Evolutionary conservation across 352 stramenopile genomes (phyloP).

Genomic region (Phytophthora sp.): DNA sequence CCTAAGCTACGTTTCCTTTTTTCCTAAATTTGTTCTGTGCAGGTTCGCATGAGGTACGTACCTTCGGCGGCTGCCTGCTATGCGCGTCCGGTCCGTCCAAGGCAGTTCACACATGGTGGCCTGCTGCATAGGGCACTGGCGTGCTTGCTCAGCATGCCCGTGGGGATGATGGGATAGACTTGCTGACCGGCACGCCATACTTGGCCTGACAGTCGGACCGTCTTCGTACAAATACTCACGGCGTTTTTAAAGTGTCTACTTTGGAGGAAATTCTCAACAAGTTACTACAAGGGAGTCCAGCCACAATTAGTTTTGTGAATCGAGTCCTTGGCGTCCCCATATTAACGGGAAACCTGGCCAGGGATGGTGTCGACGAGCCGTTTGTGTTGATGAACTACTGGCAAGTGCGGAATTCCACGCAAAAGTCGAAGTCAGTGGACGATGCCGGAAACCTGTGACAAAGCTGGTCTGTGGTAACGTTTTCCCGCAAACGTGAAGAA

Average conservation of each 20-base stretch:
- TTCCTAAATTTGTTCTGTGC: too few species aligned
- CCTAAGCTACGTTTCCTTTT: too few species aligned
- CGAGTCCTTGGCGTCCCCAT: not conserved
- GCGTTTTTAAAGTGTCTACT: slow-evolving; percentile 2
- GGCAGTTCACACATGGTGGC: too few species aligned
- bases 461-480: not conserved
- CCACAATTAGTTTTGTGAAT: not conserved
- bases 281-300: not conserved
- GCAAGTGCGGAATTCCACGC: not conserved
- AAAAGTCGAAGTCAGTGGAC: not conserved
- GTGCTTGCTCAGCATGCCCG: too few species aligned
- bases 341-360: not conserved
- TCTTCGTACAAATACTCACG: slow-evolving; percentile 5
- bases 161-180: too few species aligned
- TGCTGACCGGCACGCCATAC: too few species aligned
- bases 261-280: slow-evolving; percentile 3
- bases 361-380: not conserved
- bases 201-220: too few species aligned
- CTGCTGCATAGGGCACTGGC: too few species aligned
- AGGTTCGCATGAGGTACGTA: too few species aligned
- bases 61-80: too few species aligned
- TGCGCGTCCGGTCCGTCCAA: too few species aligned
- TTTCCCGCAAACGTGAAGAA: not conserved
- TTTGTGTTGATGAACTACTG: not conserved
- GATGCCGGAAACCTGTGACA: not conserved